Base-by-base conservation (phyloP, 768 basidiomycete genomes). In the Panaeolus papilionaceus region DNA sequence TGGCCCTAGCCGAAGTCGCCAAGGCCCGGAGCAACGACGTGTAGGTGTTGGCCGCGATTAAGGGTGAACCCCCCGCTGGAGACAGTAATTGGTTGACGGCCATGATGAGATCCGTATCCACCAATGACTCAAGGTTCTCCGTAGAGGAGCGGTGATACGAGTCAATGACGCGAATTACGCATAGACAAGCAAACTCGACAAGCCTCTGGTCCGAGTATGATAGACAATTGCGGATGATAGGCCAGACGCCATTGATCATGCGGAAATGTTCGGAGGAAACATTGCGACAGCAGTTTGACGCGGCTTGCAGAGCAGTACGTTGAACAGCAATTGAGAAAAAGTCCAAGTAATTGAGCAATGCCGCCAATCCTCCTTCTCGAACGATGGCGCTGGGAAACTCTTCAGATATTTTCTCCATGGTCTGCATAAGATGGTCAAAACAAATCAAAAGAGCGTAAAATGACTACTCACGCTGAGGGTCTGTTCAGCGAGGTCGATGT, bases 241-340 rank as follows among this genome's bases (percentile, higher is more conserved):
- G 91, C 92, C 92, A 94, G 45, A 95, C 93, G 58, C 92, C 92
- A 45, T 86, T 88, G 74, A 99, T 91, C 89, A 95, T 95, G 39
- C 87, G 76, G 79, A 96, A 96, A 75, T 94, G 90, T 67, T 99
- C 98, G 33, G 92, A 77, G 2, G 94, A 91, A 63, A 98, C 88
- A 76, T 95, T 95, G 62, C 95, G 89, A 79, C 98, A 99, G 73
- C 98, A 99, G 73, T 98, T 98, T 39, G 97, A 92, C 1, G 96
- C 96, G 18, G 98, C 96, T 73, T 98, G 96, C 28, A 99, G 82
- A 26, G 98, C 98, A 0, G 96, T 99, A 62, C 98, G 88, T 77
- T 99, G 98, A 12, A 98, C 96, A 38, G 96, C 94, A 73, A 96
- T 98, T 16, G 95, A 96, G 81, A 99, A 99, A 82, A 99, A 99